phyloP scores from a whole-genome alignment of 805 yeast genomes.

The Yamadazyma laniorum region DNA sequence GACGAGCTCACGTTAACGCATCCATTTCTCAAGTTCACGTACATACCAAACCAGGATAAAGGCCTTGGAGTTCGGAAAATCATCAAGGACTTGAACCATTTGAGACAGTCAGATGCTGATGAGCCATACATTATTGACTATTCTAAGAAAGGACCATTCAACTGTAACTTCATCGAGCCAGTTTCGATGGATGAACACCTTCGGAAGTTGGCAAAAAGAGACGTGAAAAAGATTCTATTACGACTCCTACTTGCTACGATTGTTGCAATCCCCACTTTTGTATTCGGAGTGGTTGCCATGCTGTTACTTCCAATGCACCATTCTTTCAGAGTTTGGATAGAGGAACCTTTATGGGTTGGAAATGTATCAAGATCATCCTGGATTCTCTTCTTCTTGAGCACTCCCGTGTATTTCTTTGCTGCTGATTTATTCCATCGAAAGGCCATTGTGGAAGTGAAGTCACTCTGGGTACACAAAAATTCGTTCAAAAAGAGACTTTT shows the following conservation, averaged over 20 bases:
- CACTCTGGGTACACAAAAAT: conserved; percentile 56
- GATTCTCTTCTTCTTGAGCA: conserved; percentile 61
- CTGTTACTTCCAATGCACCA: conserved; percentile 47
- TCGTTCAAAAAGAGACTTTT: conserved; percentile 56
- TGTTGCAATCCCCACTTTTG: conserved; percentile 64
- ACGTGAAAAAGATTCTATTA: conserved; percentile 43
- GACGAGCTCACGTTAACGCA: conserved; percentile 52
- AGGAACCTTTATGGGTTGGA: conserved; percentile 62
- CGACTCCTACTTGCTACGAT: conserved; percentile 51
- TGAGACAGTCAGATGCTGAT: conserved; percentile 29
- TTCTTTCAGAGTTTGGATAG: conserved; percentile 50
- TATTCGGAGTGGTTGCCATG: conserved; percentile 71
- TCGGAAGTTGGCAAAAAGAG: conserved; percentile 45
- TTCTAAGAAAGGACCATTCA: conserved; percentile 33
- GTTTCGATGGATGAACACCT: conserved; percentile 65
- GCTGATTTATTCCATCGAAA: conserved; percentile 72
- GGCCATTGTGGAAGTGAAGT: conserved; percentile 56
- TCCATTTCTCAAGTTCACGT: conserved; percentile 64
- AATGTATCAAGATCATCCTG: conserved; percentile 61
- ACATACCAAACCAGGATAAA: conserved; percentile 51
- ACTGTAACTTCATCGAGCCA: conserved; percentile 53
- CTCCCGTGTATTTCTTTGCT: conserved; percentile 73
- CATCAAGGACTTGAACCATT: conserved; percentile 45
- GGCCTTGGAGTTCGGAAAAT: conserved; percentile 55
- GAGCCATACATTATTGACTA: conserved; percentile 16